phyloP scores from a whole-genome alignment of 1,139 yeast genomes.

The Lodderomyces theae region DNA sequence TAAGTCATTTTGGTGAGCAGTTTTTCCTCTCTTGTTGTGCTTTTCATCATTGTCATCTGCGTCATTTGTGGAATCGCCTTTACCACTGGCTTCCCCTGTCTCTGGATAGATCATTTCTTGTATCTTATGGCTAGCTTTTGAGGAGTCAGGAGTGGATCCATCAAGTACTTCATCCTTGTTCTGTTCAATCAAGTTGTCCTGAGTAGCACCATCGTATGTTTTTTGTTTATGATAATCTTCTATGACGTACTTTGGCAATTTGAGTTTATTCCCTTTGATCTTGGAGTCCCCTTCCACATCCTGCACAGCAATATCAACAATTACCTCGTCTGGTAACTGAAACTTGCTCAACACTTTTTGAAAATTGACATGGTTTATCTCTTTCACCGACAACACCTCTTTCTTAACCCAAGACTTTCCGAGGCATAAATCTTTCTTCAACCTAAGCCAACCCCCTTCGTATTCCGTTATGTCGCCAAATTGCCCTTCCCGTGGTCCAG shows the following conservation, averaged over 20 bases:
- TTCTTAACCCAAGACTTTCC: conserved; percentile 33
- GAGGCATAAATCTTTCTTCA: conserved; percentile 39
- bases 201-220: conserved; percentile 30
- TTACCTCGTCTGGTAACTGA: conserved; percentile 21
- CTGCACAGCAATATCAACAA: conserved; percentile 40
- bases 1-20: conserved; percentile 22
- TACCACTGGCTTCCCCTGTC: conserved; percentile 15
- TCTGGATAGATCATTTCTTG: conserved; percentile 11
- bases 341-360: conserved; percentile 7
- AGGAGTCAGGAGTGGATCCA: conserved; percentile 13
- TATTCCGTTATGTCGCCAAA: conserved; percentile 27
- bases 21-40: conserved; percentile 16
- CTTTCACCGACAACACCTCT: conserved; percentile 34
- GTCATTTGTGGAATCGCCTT: conserved; percentile 17
- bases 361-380: conserved; percentile 18
- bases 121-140: conserved; percentile 17
- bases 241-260: conserved; percentile 30
- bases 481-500: conserved; percentile 25
- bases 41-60: conserved; percentile 14
- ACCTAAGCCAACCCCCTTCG: conserved; percentile 30
- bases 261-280: conserved; percentile 32
- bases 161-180: conserved; percentile 9
- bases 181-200: conserved; percentile 18
- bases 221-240: conserved; percentile 27
- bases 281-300: conserved; percentile 25